Percentiles rank a stretch among this genome's conserved stretches.
Evolutionary conservation across 306 rosid species (phyloP).

Genomic region (Fragaria nilgerrensis): DNA sequence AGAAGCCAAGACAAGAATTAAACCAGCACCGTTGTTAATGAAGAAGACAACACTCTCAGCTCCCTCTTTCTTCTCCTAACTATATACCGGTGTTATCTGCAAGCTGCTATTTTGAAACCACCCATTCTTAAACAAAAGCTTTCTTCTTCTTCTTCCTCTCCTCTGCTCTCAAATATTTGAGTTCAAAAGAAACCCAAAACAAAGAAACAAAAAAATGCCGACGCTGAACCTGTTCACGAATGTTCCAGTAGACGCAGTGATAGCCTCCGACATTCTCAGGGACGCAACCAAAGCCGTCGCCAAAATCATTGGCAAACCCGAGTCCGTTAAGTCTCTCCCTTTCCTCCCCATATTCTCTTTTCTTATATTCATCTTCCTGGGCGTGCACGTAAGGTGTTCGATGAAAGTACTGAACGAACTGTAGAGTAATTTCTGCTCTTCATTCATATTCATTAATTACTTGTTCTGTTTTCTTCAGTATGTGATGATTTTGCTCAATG

Average conservation of each 20-base stretch:
- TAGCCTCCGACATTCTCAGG: constrained; percentile 85
- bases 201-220: constrained; percentile 48
- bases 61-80: neutral
- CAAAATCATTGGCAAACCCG: constrained; percentile 89
- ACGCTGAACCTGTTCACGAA: constrained; percentile 80
- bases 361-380: neutral
- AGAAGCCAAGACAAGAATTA: neutral
- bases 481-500: constrained; percentile 91
- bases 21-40: neutral
- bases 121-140: constrained; percentile 1
- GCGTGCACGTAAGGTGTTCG: constrained; percentile 45
- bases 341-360: neutral
- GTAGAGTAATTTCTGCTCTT: neutral
- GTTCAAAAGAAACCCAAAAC: neutral
- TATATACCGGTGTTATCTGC: neutral
- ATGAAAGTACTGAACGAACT: constrained; percentile 37
- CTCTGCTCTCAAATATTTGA: neutral
- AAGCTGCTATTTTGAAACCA: constrained; percentile 7
- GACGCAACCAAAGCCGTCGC: constrained; percentile 95
- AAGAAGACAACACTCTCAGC: neutral
- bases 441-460: neutral
- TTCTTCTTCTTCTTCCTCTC: neutral
- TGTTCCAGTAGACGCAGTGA: constrained; percentile 77
- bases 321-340: constrained; percentile 55
- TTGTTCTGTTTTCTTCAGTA: constrained; percentile 46